Conservation (phyloP, 2,329 filamentous ascomycete genomes). For the Ciborinia camelliae region DNA sequence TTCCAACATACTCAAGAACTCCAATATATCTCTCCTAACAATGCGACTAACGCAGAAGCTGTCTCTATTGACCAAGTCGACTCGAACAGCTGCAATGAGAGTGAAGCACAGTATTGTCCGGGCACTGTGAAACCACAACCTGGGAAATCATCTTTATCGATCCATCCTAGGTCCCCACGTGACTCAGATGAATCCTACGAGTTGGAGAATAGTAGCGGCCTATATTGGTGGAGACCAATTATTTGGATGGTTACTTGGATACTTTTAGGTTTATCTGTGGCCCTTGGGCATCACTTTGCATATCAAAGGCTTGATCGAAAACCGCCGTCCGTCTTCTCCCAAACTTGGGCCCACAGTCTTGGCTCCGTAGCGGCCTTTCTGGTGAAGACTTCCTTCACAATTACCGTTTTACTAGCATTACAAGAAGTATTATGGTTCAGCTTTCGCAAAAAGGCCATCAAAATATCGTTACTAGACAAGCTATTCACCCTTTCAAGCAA, state of each 20-base stretch:
- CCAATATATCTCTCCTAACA: background rate
- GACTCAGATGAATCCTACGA: background rate
- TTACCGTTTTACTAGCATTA: background rate
- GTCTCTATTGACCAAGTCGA: background rate
- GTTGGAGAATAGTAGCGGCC: background rate
- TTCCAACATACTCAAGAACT: background rate
- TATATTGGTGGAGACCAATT: background rate
- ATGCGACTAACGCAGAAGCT: background rate
- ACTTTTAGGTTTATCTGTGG: background rate
- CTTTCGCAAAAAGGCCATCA: background rate
- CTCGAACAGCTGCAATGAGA: background rate
- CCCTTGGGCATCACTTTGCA: background rate
- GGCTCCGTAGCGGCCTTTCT: background rate
- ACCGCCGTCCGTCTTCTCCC: background rate
- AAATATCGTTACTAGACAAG: constrained; percentile 3
- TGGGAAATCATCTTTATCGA: background rate
- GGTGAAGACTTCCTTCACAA: background rate
- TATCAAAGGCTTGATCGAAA: background rate
- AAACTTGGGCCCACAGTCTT: background rate
- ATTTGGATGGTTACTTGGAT: background rate
- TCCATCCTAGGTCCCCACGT: background rate
- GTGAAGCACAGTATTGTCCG: background rate
- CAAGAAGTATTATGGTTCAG: constrained; percentile 6
- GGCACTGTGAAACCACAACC: background rate
- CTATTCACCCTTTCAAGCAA: background rate